Base-by-base conservation (phyloP, 1,139 yeast species). In the Suhomyces coccinellae region DNA sequence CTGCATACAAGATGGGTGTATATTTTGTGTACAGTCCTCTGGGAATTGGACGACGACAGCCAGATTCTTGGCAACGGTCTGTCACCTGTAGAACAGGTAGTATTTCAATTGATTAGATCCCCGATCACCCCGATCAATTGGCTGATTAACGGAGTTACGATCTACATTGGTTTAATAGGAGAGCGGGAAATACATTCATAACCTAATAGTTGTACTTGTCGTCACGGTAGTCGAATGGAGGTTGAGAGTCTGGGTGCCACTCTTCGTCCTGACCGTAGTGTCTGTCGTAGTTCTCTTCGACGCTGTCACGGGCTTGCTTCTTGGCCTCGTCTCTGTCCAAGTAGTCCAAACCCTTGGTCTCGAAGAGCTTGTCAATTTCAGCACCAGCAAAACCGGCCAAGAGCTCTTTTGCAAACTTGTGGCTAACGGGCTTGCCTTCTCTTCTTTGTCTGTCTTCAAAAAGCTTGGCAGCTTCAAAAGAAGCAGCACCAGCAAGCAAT, bases 341-440 rank as follows among this genome's bases (percentile, higher is more conserved):
- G 58, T 63, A 62, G 52, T 64, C 67, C 53, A 65, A 63, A 31
- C 70, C 69, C 53, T 63, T 64, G 41, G 69, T 65, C 51, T 65
- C 69, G 42, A 65, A 59, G 52, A 65, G 62, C 57, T 64, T 63
- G 60, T 65, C 70, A 36, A 63, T 66, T 52, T 65, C 70, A 37
- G 56, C 67, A 48, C 69, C 70, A 35, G 63, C 69, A 52, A 65
- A 40, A 38, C 68, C 69, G 22, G 64, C 66, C 40, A 65, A 47
- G 22, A 58, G 34, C 50, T 65, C 67, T 54, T 65, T 65, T 42
- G 68, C 69, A 41, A 65, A 63, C 14, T 59, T 53, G 49, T 65
- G 69, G 50, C 57, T 51, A 13, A 63, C 68, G 37, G 67, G 67
- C 55, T 62, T 62, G 33, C 69, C 70, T 52, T 65, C 66, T 45